Percentiles rank a stretch among this genome's conserved stretches.
Conservation (phyloP, 2,329 filamentous ascomycete genomes). For the Diaporthe velutina region DNA sequence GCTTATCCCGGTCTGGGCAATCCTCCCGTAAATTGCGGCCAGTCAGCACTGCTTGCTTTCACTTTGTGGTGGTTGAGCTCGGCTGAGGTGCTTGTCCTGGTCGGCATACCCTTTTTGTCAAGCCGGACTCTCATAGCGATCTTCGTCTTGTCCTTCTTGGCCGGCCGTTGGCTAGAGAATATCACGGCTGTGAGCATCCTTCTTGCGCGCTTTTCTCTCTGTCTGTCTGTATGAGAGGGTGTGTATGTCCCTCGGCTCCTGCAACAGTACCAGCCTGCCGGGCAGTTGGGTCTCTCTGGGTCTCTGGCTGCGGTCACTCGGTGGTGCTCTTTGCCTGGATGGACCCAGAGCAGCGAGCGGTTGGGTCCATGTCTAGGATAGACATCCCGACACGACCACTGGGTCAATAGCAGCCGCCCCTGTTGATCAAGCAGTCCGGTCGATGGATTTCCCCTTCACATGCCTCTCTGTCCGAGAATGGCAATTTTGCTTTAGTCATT, state of each 20-base stretch:
- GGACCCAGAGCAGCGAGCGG: constrained; percentile 5
- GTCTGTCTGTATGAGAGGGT: neutral
- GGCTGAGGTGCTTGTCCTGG: constrained; percentile 2
- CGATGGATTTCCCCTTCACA: constrained; percentile 27
- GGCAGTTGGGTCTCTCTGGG: neutral
- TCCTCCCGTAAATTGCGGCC: constrained; percentile 19
- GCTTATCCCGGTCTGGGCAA: constrained; percentile 22
- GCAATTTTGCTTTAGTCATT: constrained; percentile 22
- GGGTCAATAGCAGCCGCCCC: constrained; percentile 14
- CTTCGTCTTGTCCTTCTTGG: constrained; percentile 27
- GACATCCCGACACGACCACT: neutral
- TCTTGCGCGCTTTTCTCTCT: neutral
- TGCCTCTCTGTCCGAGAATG: constrained; percentile 6
- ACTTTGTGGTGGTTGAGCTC: neutral
- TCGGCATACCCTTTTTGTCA: constrained; percentile 24
- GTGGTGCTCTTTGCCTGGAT: neutral
- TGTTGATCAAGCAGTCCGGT: constrained; percentile 25
- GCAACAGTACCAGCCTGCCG: neutral
- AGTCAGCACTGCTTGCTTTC: neutral
- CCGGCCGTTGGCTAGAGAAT: constrained; percentile 8
- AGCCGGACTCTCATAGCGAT: constrained; percentile 17
- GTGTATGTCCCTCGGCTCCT: neutral
- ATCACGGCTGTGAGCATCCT: neutral
- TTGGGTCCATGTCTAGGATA: constrained; percentile 17
- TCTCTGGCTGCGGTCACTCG: neutral